These are phyloP conservation scores for Sporothrix humicola DNA, from an alignment of 2,329 filamentous ascomycete genomes.

Conservation along the genomic window DNA sequence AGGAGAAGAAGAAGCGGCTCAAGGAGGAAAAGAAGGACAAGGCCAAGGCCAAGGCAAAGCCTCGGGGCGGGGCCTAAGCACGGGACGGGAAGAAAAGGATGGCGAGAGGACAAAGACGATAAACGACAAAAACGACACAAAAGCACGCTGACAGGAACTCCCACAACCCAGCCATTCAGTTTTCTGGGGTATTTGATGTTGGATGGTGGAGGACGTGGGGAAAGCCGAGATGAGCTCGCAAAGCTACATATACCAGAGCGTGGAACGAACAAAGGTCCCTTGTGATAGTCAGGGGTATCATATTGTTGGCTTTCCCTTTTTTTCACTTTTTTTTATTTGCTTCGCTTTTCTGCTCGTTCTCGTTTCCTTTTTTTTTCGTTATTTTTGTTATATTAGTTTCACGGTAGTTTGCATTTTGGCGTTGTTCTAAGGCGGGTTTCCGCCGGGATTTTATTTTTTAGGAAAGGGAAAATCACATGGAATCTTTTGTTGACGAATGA, in stretches of 20 bases:
- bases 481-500: constrained; percentile 3
- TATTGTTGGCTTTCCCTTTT: background rate
- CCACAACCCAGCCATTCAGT: background rate
- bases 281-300: constrained; percentile 28
- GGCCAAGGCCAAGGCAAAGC: constrained; percentile 86
- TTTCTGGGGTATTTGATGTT: background rate
- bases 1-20: constrained; percentile 91
- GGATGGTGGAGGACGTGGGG: constrained; percentile 5
- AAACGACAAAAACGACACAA: no score
- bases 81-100: background rate
- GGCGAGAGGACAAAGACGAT: background rate
- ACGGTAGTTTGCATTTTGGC: constrained; percentile 25
- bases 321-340: background rate
- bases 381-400: constrained; percentile 1
- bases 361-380: background rate
- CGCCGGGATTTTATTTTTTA: background rate
- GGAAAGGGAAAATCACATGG: constrained; percentile 28
- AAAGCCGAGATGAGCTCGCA: constrained; percentile 21
- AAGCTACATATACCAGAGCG: constrained; percentile 1
- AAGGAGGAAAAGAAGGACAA: constrained; percentile 97
- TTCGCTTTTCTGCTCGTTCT: background rate
- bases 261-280: background rate
- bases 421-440: constrained; percentile 8
- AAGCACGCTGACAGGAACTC: background rate
- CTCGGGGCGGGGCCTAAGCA: constrained; percentile 63